Evolutionary conservation across 1,284 basidiomycete genomes (phyloP), one percentile per base, ranked within the genome.

Genomic region (Papiliotrema nemorosa): DNA sequence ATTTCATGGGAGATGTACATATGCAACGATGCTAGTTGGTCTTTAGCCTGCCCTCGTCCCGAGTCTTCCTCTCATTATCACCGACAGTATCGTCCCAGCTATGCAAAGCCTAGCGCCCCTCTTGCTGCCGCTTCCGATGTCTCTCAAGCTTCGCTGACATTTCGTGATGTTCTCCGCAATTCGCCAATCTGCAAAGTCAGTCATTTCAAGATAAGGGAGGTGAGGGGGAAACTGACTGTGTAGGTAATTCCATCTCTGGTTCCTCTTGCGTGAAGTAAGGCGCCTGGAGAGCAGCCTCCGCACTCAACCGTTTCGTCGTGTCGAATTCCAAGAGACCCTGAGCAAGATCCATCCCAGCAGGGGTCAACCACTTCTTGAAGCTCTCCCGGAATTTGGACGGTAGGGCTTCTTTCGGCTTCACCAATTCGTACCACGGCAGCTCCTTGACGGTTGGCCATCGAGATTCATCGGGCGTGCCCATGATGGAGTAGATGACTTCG

Each of bases 361-460:
- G 83, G 4, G 88, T 85, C 66, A 92, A 78, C 84, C 87, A 88
- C 88, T 86, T 88, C 61, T 82, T 79, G 67, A 94, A 93, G 26
- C 84, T 73, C 42, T 87, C 83, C 41, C 86, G 78, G 67, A 97
- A 88, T 49, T 80, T 82, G 58, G 87, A 85, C 29, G 82, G 80
- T 14, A 89, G 74, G 18, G 76, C 70, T 42, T 88, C 84, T 58
- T 82, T 85, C 0, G 96, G 91, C 69, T 91, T 69, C 44, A 97
- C 86, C n/a, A 99, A 82, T 70, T 99, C 96, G 71, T 90, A 98
- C 96, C 96, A 99, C 3, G 96, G 94, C 52, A 99, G 76, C 59
- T 85, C 84, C 5, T 82, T 80, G 25, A 96, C 78, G 5, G 81
- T 84, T 0, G 88, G 83, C 96, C 96, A 99, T 38, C 82, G 81